Conservation (phyloP, 2,329 filamentous ascomycete genomes). For the Colletotrichum sp. region DNA sequence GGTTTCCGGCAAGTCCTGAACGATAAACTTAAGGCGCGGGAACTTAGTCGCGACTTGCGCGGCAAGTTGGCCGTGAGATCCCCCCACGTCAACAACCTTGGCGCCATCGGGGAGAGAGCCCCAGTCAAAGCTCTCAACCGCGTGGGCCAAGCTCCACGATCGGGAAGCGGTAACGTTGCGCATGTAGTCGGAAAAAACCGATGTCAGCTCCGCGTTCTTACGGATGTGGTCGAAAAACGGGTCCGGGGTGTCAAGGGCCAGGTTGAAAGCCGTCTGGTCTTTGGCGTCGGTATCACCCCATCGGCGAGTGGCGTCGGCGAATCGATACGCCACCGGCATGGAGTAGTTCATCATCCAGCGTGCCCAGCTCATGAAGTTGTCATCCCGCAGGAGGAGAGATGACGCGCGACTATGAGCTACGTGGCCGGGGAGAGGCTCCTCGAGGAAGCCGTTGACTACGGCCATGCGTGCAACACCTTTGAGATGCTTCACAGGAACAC, state of each 20-base stretch:
- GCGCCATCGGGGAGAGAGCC: background rate
- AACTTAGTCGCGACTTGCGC: background rate
- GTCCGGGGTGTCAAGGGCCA: constrained; percentile 30
- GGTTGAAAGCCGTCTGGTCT: constrained; percentile 31
- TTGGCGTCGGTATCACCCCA: constrained; percentile 28
- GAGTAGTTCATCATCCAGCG: constrained; percentile 31
- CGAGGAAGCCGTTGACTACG: constrained; percentile 38
- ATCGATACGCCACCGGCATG: constrained; percentile 25
- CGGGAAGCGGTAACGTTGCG: constrained; percentile 31
- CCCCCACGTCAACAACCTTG: constrained; percentile 14
- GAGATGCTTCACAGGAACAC: constrained; percentile 24
- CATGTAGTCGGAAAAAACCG: constrained; percentile 37
- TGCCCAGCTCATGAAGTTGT: constrained; percentile 32
- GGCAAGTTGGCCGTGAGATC: constrained; percentile 9
- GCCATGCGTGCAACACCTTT: constrained; percentile 38
- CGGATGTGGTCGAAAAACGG: constrained; percentile 38
- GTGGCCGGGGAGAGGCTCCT: constrained; percentile 30
- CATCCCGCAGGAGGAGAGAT: constrained; percentile 28
- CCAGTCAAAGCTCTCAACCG: constrained; percentile 25
- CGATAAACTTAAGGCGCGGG: background rate
- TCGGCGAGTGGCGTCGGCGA: constrained; percentile 29
- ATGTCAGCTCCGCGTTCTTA: constrained; percentile 22
- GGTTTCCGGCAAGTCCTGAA: constrained; percentile 10
- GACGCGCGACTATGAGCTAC: constrained; percentile 39
- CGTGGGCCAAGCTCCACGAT: constrained; percentile 30